A percentile compares a stretch with the other conserved stretches of the same genome.
phyloP scores from a whole-genome alignment of 768 basidiomycete species.

The Amanita polypyramis region DNA sequence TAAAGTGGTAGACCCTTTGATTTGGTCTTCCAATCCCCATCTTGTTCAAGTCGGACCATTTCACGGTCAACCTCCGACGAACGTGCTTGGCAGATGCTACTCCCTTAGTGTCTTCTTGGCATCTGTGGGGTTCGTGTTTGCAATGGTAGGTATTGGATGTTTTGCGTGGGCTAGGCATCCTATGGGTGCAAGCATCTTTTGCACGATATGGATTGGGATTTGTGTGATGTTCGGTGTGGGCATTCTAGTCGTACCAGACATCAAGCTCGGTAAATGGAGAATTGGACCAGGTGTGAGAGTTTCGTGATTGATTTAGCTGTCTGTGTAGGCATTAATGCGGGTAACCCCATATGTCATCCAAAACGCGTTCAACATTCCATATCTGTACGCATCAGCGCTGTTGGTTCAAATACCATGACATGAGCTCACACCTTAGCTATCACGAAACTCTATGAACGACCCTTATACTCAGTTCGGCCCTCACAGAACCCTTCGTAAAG shows the following conservation, averaged over 20 bases:
- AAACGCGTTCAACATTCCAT: background rate
- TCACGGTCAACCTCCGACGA: constrained; percentile 25
- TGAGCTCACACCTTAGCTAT: background rate
- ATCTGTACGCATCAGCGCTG: background rate
- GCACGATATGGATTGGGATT: constrained; percentile 26
- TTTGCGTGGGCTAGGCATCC: constrained; percentile 42
- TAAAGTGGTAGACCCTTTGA: constrained; percentile 11
- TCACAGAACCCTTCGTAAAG: background rate
- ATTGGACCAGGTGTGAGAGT: background rate
- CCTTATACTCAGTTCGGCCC: constrained; percentile 1
- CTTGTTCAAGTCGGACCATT: constrained; percentile 43
- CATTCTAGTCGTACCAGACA: constrained; percentile 11
- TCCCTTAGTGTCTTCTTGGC: constrained; percentile 37
- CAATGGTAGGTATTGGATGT: constrained; percentile 37
- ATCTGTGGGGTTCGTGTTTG: constrained; percentile 37
- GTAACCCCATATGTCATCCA: too few relatives aligned
- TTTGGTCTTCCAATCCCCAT: constrained; percentile 38
- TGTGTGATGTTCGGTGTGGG: constrained; percentile 17
- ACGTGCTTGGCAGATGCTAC: constrained; percentile 40
- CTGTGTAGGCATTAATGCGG: background rate
- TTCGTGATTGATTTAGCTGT: background rate
- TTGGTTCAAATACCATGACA: background rate
- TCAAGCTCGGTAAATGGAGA: constrained; percentile 7
- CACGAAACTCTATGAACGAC: background rate
- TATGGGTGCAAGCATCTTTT: constrained; percentile 31